Evolutionary conservation across 176 grass and related monocot species (phyloP).

Genomic region (Urochloa ruziziensis): DNA sequence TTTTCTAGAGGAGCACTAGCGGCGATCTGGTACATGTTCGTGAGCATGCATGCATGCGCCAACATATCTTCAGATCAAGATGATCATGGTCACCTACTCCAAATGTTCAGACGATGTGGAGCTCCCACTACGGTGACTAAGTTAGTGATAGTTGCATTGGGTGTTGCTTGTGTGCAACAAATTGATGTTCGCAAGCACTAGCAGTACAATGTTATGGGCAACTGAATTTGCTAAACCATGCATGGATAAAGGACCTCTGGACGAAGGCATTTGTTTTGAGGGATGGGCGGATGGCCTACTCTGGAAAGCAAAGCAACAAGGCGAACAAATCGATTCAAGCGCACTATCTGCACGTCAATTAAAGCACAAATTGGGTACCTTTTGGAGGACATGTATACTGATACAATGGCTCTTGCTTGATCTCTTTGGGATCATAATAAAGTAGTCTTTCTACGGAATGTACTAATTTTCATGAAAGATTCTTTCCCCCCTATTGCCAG

Average conservation of each 20-base stretch:
- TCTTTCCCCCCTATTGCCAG: too few relatives aligned
- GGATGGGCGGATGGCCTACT: too few relatives aligned
- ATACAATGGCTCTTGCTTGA: not conserved
- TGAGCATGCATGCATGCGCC: not conserved
- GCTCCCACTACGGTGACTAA: slow-evolving; percentile 16
- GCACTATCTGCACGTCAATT: not conserved
- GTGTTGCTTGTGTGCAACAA: not conserved
- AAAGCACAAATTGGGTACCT: not conserved
- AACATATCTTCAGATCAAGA: not conserved
- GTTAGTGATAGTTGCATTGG: not conserved
- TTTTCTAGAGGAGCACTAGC: not conserved
- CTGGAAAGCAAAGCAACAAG: too few relatives aligned
- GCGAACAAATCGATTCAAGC: too few relatives aligned
- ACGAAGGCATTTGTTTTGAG: too few relatives aligned
- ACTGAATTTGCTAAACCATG: not conserved
- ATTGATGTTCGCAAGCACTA: not conserved
- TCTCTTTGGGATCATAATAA: too few relatives aligned
- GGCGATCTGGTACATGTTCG: not conserved
- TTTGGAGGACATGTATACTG: not conserved
- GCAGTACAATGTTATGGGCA: not conserved
- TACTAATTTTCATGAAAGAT: too few relatives aligned
- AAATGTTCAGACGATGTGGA: not conserved
- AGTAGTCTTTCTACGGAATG: too few relatives aligned
- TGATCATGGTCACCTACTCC: not conserved
- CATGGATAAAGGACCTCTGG: too few relatives aligned